A percentile compares a stretch with the other conserved stretches of the same genome.
phyloP scores from a whole-genome alignment of 176 grass and related monocot genomes.

The Triticum aestivum region DNA sequence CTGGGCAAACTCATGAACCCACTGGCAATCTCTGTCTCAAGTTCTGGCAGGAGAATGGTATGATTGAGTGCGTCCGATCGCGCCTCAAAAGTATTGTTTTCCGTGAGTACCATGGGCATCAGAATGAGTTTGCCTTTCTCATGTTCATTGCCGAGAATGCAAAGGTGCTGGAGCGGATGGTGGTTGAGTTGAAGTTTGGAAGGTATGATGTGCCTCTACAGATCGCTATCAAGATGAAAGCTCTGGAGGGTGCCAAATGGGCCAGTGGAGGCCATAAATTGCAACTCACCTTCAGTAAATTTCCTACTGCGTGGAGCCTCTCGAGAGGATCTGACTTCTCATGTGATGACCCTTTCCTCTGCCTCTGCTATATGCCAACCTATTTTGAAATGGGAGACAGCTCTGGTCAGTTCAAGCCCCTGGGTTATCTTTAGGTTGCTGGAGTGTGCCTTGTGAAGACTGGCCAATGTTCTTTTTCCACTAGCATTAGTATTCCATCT shows the following conservation, averaged over 20 bases:
- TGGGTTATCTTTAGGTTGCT: not conserved
- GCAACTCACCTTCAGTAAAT: not conserved
- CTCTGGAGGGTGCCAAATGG: not conserved
- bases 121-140: not conserved
- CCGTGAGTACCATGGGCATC: not conserved
- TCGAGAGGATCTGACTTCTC: not conserved
- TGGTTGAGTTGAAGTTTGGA: not conserved
- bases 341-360: conserved; percentile 10
- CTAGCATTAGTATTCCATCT: not conserved
- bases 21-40: not conserved
- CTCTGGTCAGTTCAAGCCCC: not conserved
- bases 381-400: not conserved
- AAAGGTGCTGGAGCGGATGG: not conserved
- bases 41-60: not conserved
- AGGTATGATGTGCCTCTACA: not conserved
- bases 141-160: not conserved
- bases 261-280: not conserved
- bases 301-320: not conserved
- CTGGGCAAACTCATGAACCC: not conserved
- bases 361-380: not conserved
- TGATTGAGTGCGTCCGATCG: not conserved
- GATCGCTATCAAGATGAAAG: not conserved
- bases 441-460: not conserved
- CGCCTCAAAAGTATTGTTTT: not conserved
- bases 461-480: not conserved